These are phyloP conservation scores for Cryptosporidium ryanae DNA, from an alignment of 169 alveolate genomes.

Conservation along the genomic window DNA sequence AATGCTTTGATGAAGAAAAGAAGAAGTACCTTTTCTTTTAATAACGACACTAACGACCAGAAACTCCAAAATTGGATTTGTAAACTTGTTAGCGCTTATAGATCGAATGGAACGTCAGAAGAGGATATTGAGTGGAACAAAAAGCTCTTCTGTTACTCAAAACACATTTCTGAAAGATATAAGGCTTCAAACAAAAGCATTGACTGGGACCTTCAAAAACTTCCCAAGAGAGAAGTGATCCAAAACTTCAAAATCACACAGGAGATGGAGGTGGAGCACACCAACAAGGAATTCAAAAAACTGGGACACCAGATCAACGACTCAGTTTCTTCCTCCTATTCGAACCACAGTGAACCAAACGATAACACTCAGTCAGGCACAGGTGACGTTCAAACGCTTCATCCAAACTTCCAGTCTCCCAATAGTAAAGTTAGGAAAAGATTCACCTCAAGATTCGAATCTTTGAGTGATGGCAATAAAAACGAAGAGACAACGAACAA, in stretches of 20 bases:
- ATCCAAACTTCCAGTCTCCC: not conserved
- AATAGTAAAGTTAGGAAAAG: not conserved
- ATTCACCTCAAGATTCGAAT: not conserved
- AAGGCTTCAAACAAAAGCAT: constrained; percentile 24
- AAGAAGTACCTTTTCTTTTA: not conserved
- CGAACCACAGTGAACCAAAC: not conserved
- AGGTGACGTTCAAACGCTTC: too few species aligned
- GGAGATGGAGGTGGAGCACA: too few species aligned
- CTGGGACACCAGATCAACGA: not conserved
- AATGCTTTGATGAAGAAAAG: not conserved
- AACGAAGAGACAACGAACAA: not conserved
- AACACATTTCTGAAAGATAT: constrained; percentile 24
- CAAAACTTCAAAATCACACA: constrained; percentile 23
- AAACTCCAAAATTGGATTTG: constrained; percentile 62
- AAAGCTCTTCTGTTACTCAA: constrained; percentile 33
- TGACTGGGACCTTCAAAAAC: constrained; percentile 56
- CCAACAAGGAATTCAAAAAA: not conserved
- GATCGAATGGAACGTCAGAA: constrained; percentile 63
- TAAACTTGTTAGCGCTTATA: constrained; percentile 21
- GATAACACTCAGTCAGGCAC: not conserved
- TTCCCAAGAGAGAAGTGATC: constrained; percentile 60
- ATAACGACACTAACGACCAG: not conserved
- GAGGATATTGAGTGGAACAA: constrained; percentile 70
- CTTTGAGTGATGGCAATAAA: not conserved
- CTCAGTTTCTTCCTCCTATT: not conserved